Conservation (phyloP, 2,329 filamentous ascomycete species). For the Plectosphaerella cucumerina region DNA sequence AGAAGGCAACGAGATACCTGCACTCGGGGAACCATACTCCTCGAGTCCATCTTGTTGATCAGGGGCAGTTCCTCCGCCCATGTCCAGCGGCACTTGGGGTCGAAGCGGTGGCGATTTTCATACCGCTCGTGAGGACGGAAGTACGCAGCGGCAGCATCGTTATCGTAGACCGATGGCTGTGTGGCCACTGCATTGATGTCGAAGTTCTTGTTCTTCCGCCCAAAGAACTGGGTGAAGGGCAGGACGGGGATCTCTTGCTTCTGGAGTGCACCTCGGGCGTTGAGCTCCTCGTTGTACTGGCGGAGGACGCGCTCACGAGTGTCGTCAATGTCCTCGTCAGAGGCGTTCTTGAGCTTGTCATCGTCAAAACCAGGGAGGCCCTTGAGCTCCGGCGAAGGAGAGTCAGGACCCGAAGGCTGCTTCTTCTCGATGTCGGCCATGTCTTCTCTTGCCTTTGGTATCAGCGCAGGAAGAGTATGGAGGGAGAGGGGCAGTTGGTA, state of each 20-base stretch:
- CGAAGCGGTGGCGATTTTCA: constrained; percentile 27
- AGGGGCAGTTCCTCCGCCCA: constrained; percentile 25
- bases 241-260: constrained; percentile 16
- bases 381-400: background rate
- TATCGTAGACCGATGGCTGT: constrained; percentile 40
- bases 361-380: background rate
- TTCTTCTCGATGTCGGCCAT: constrained; percentile 4
- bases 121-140: constrained; percentile 22
- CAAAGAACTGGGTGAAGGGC: constrained; percentile 17
- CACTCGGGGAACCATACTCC: constrained; percentile 9
- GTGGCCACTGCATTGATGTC: constrained; percentile 25
- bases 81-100: constrained; percentile 26
- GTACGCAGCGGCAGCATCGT: constrained; percentile 34
- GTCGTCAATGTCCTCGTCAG: constrained; percentile 8
- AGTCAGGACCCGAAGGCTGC: background rate
- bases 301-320: constrained; percentile 4
- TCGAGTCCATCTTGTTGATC: constrained; percentile 22
- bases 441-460: background rate
- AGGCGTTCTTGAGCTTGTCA: background rate
- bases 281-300: constrained; percentile 8
- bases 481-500: background rate
- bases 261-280: constrained; percentile 6
- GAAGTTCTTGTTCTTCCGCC: constrained; percentile 10
- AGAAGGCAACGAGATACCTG: too few species aligned
- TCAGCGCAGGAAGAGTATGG: background rate